Evolutionary conservation across 176 grass and related monocot genomes (phyloP).

Genomic region (Phyllostachys edulis): DNA sequence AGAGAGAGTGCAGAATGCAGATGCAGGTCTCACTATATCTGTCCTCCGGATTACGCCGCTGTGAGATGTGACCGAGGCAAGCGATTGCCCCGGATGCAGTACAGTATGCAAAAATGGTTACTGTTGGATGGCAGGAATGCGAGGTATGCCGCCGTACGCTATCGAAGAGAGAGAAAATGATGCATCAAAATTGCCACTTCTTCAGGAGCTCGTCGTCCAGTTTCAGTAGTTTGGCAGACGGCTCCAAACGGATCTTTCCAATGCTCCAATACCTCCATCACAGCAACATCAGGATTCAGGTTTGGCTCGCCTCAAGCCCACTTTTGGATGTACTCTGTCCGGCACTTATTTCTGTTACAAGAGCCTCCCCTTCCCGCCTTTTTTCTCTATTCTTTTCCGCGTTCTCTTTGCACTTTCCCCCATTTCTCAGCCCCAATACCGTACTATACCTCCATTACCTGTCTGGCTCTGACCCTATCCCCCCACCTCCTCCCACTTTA

Average conservation of each 20-base stretch:
- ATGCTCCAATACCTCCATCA: not conserved
- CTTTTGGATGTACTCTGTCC: not conserved
- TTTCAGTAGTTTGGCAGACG: not conserved
- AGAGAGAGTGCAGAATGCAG: not conserved
- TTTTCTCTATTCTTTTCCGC: not conserved
- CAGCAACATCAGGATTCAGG: not conserved
- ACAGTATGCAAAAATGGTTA: not conserved
- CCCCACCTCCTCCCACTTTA: not conserved
- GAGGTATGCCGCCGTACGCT: not conserved
- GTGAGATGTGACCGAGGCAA: not conserved
- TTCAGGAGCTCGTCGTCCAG: not conserved
- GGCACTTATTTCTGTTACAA: not conserved
- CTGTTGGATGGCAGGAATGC: not conserved
- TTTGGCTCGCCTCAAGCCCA: not conserved
- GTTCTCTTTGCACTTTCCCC: not conserved
- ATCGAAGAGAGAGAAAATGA: not conserved
- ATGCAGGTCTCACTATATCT: not conserved
- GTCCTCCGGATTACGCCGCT: not conserved
- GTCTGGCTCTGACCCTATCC: not conserved
- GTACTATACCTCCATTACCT: too few relatives aligned
- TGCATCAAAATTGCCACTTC: not conserved
- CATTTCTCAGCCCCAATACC: not conserved
- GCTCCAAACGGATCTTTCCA: not conserved
- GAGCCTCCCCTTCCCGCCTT: not conserved
- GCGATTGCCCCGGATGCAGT: too few relatives aligned